These are phyloP conservation scores for Hirsutella minnesotensis DNA, from an alignment of 2,329 filamentous ascomycete genomes.

Conservation along the genomic window DNA sequence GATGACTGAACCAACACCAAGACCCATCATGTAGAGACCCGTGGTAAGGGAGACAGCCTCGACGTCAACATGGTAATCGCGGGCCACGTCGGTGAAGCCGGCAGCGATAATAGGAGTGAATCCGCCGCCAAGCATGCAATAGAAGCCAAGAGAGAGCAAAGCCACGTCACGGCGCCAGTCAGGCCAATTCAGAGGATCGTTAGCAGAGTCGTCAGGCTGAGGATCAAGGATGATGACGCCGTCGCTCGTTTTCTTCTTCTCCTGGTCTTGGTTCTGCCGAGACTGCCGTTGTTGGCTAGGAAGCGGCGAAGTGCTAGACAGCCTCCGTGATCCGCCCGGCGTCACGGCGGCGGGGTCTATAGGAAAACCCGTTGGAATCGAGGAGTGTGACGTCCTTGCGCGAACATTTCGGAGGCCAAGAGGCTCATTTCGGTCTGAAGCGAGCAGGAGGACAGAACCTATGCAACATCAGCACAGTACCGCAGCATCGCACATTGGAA, in stretches of 20 bases:
- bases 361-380: slow-evolving; percentile 34
- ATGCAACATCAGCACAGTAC: not conserved
- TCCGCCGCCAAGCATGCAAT: slow-evolving; percentile 86
- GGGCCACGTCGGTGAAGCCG: slow-evolving; percentile 72
- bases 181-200: slow-evolving; percentile 91
- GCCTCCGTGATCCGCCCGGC: slow-evolving; percentile 1
- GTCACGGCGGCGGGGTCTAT: slow-evolving; percentile 16
- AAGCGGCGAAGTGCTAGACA: slow-evolving; percentile 1
- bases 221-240: slow-evolving; percentile 80
- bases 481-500: not conserved
- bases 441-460: slow-evolving; percentile 9
- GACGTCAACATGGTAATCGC: slow-evolving; percentile 50
- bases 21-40: slow-evolving; percentile 85
- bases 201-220: slow-evolving; percentile 80
- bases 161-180: slow-evolving; percentile 69
- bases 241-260: slow-evolving; percentile 67
- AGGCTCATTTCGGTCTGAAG: slow-evolving; percentile 8
- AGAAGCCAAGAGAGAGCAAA: slow-evolving; percentile 73
- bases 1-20: slow-evolving; percentile 74
- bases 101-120: slow-evolving; percentile 86
- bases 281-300: slow-evolving; percentile 5
- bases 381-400: slow-evolving; percentile 46
- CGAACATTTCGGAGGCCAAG: slow-evolving; percentile 29
- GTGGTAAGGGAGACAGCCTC: slow-evolving; percentile 75
- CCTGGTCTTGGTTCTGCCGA: slow-evolving; percentile 14